Evolutionary conservation across 108 stramenopile species (phyloP), one percentile per base, ranked within the genome.

Genomic region (Pelagomonas calceolata): DNA sequence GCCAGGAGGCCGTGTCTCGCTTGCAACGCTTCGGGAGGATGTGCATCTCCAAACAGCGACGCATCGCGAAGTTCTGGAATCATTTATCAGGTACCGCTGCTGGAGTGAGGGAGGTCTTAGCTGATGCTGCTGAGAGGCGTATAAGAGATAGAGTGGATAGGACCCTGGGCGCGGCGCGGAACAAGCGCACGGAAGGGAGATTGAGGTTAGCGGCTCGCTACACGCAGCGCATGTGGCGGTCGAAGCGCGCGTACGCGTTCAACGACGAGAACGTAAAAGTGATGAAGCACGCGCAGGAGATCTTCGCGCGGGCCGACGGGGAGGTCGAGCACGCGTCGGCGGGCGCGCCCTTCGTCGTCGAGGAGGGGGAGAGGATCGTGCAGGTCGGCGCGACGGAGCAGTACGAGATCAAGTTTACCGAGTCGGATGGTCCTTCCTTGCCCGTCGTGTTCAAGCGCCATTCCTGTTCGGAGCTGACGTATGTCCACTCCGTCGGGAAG

Each of bases 181-280:
- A 60, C n/a, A 16, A 29, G 36, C 26, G 77, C 65, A n/a, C 37
- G 44, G 18, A 34, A 33, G 68, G 31, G 0, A 21, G 36, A 32
- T 32, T 71, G 21, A 35, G 32, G 26, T 68, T 34, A 17, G 77
- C 77, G 4, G 31, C 35, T 4, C 66, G 39, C 10, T 78, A 76
- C 72, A 78, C 77, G 30, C 77, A 78, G 75, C 68, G 72, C 17
- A 64, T 36, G 0, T 78, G 77, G 77, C 70, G 77, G 16, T 37
- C 34, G 32, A 78, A 78, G 37, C 76, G 77, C 44, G 66, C 69
- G 26, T 78, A 78, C 75, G 33, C 33, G 32, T 76, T 67, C 66
- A 72, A 76, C 32, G 77, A 67, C 34, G 75, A 78, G 36, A 71
- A 34, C 33, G 39, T 78, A 44, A 26, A 73, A 37, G 68, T 64